Evolutionary conservation across 1,139 yeast species (phyloP).

Genomic region (Scheffersomyces stambukii): DNA sequence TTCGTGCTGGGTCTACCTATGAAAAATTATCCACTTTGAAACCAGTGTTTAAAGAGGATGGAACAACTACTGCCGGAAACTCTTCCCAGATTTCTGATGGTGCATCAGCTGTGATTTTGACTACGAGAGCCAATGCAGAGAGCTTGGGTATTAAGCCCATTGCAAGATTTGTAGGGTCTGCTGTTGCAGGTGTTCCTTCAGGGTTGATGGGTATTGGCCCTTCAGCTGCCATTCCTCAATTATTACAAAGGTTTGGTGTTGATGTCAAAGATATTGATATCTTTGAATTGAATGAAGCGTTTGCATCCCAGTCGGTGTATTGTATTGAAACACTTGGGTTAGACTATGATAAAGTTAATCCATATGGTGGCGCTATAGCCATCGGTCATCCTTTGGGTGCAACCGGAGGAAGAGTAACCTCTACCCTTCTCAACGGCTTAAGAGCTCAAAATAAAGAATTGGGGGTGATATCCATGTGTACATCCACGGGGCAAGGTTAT

Average conservation of each 20-base stretch:
- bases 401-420: slow-evolving; percentile 33
- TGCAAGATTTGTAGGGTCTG: slow-evolving; percentile 37
- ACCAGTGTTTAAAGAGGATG: slow-evolving; percentile 33
- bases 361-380: slow-evolving; percentile 42
- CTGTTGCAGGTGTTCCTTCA: slow-evolving; percentile 34
- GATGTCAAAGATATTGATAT: slow-evolving; percentile 26
- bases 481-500: slow-evolving; percentile 42
- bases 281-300: slow-evolving; percentile 40
- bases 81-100: slow-evolving; percentile 42
- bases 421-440: slow-evolving; percentile 32
- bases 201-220: slow-evolving; percentile 41
- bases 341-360: slow-evolving; percentile 29
- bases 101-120: slow-evolving; percentile 36
- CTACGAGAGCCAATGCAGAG: slow-evolving; percentile 33
- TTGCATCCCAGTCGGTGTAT: slow-evolving; percentile 37
- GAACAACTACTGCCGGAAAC: slow-evolving; percentile 40
- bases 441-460: slow-evolving; percentile 23
- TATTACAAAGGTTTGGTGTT: slow-evolving; percentile 22
- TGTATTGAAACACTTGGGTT: slow-evolving; percentile 28
- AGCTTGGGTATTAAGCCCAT: slow-evolving; percentile 29
- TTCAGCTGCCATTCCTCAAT: slow-evolving; percentile 32
- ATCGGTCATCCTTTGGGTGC: slow-evolving; percentile 42
- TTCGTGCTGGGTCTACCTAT: slow-evolving; percentile 22
- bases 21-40: slow-evolving; percentile 27
- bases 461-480: slow-evolving; percentile 40